Conservation (phyloP, 495 filamentous ascomycete genomes). For the Penicillium crystallinum region DNA sequence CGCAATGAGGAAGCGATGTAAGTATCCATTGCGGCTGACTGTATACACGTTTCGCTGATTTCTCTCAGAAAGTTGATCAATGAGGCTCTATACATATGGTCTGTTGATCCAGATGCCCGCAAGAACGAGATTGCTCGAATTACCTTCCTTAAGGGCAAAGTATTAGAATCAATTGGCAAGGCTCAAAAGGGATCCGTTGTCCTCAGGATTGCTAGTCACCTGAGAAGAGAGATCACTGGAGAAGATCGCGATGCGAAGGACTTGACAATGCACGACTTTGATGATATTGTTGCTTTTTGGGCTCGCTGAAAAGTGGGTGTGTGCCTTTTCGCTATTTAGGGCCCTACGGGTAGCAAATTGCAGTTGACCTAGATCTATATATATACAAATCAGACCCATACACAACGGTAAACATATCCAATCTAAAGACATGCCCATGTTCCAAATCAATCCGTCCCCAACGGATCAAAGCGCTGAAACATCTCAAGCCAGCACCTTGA, state of each 20-base stretch:
- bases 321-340: neutral
- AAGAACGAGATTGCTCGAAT: conserved; percentile 23
- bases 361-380: too few relatives aligned
- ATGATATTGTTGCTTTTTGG: neutral
- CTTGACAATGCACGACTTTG: neutral
- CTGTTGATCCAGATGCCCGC: conserved; percentile 11
- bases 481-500: too few relatives aligned
- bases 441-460: too few relatives aligned
- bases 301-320: neutral
- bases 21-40: neutral
- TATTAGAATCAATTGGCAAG: conserved; percentile 13
- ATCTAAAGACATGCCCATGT: too few relatives aligned
- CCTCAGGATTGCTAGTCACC: neutral
- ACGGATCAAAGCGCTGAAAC: too few relatives aligned
- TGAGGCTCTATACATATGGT: conserved; percentile 18
- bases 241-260: neutral
- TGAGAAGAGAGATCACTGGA: neutral
- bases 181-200: conserved; percentile 12
- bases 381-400: too few relatives aligned
- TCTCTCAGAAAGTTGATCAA: conserved; percentile 15
- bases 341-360: too few relatives aligned
- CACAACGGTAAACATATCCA: too few relatives aligned
- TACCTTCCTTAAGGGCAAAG: conserved; percentile 17
- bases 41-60: neutral
- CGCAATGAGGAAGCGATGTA: conserved; percentile 21